phyloP scores from a whole-genome alignment of 345 rosid species.

The Melastoma malabathricum region DNA sequence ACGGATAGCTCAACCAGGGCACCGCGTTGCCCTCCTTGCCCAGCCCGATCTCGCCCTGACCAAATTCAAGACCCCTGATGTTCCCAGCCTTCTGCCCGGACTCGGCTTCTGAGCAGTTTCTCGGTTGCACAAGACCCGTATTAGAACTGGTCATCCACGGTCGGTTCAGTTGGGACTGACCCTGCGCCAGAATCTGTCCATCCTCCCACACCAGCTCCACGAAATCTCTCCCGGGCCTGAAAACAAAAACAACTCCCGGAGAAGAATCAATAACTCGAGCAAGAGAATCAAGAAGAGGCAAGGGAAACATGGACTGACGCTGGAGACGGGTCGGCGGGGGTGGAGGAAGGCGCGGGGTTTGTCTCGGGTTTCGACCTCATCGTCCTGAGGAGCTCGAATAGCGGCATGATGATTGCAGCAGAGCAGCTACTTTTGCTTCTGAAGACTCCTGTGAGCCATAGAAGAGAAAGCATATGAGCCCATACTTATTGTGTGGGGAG shows the following conservation, averaged over 20 bases:
- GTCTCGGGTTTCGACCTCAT: slow-evolving; percentile 31
- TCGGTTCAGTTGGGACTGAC: slow-evolving; percentile 54
- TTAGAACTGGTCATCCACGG: slow-evolving; percentile 20
- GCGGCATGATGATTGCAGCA: slow-evolving; percentile 41
- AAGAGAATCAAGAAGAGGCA: not conserved
- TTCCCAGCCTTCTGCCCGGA: slow-evolving; percentile 17
- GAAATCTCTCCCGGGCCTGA: slow-evolving; percentile 56
- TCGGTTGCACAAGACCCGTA: slow-evolving; percentile 12
- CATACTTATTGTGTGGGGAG: no score
- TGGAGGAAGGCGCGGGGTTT: slow-evolving; percentile 18
- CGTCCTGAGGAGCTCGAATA: slow-evolving; percentile 61
- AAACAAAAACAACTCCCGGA: not conserved
- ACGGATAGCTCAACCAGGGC: slow-evolving; percentile 54
- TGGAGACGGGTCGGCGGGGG: slow-evolving; percentile 27
- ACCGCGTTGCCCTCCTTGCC: slow-evolving; percentile 53
- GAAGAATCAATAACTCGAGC: slow-evolving; percentile 1
- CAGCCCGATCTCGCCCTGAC: slow-evolving; percentile 33
- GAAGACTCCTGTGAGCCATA: no score
- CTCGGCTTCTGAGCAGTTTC: slow-evolving; percentile 20
- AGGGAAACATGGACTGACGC: slow-evolving; percentile 34
- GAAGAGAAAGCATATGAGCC: no score
- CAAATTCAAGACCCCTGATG: slow-evolving; percentile 15
- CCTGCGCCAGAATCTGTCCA: slow-evolving; percentile 52
- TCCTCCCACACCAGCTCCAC: slow-evolving; percentile 72
- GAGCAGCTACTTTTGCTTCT: no score